Base-by-base conservation (phyloP, 208 protist genomes). In the Trichomonas vaginalis region DNA sequence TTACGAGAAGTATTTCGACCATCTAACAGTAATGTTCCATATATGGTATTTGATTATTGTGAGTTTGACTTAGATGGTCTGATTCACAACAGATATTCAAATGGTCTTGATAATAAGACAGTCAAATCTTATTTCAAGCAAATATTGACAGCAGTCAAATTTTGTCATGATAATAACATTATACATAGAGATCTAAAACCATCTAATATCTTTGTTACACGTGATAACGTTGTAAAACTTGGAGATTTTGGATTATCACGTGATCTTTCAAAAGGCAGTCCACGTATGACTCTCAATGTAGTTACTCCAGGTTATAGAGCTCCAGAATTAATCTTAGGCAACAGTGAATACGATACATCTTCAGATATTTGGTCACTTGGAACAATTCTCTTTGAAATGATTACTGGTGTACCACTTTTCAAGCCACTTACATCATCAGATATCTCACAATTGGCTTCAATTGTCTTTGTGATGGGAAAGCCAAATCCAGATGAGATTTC, bases 161-260 rank as follows among this genome's bases (percentile, higher is more conserved):
- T 15, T 9, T n/a, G 4, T 4, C 79, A 86, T 45, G 6, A 6
- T 17, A 39, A 42, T 45, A 9, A 56, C 6, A 40, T 61, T n/a
- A n/a, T 95, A 10, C 87, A 95, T 51, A 14, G 87, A 4, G 87
- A 95, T 56, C 32, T 95, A 48, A 95, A 95, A 35, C 87, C 87
- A 95, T 47, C 87, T 15, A 95, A 95, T 95, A 56, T 95, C 40
- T 61, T 95, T 95, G 17, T 95, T 10, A 42, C 79, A 42, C 6
- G 17, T 6, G 79, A 86, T 42, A 42, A 42, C 17, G 37, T 86
- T 42, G 17, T 86, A 17, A 86, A 86, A 86, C 3, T 86, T 9
- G 79, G 79, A 9, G 79, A 86, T 86, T 86, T 86, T 17, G 79
- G 79, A 37, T 42, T 86, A 45, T 21, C 79, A n/a, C 79, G 79